These are phyloP conservation scores for Pseudonitzschia pungens DNA, from an alignment of 108 stramenopile genomes.

Conservation along the genomic window DNA sequence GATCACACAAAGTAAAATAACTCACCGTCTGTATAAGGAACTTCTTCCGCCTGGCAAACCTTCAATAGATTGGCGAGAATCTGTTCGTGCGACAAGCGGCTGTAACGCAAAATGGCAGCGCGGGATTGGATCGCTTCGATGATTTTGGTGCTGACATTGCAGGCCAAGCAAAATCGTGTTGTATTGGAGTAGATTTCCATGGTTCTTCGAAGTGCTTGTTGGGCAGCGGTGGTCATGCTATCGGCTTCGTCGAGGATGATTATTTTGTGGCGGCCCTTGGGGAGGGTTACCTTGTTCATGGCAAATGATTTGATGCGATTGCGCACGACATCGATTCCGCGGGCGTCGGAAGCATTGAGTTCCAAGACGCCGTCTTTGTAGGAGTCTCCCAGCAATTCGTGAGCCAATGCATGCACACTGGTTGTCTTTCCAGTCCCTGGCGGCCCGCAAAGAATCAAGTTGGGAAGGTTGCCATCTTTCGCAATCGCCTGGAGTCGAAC, in stretches of 20 bases:
- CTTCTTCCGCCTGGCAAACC: constrained; percentile 87
- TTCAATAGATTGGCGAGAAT: constrained; percentile 83
- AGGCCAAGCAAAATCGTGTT: constrained; percentile 98
- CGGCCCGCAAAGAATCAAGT: constrained; percentile 95
- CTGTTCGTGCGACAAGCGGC: constrained; percentile 88
- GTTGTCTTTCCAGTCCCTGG: constrained; percentile 81
- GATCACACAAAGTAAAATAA: neutral
- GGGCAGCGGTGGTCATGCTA: constrained; percentile 96
- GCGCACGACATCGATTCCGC: constrained; percentile 97
- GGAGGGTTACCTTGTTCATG: constrained; percentile 87
- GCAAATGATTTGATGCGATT: constrained; percentile 99
- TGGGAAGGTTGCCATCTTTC: constrained; percentile 95
- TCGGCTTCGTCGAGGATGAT: constrained; percentile 99
- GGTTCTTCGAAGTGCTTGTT: constrained; percentile 95
- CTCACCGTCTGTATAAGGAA: constrained; percentile 62
- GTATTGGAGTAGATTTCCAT: constrained; percentile 98
- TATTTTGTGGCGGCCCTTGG: constrained; percentile 91
- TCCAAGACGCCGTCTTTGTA: constrained; percentile 82
- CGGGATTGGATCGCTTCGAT: constrained; percentile 99
- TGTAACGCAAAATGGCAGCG: constrained; percentile 97
- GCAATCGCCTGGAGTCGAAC: constrained; percentile 91
- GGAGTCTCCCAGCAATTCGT: constrained; percentile 78
- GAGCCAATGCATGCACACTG: constrained; percentile 85
- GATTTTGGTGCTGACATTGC: constrained; percentile 97
- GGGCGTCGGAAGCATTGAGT: constrained; percentile 97